Conservation (phyloP, 805 yeast genomes). For the Pachysolen tannophilus region DNA sequence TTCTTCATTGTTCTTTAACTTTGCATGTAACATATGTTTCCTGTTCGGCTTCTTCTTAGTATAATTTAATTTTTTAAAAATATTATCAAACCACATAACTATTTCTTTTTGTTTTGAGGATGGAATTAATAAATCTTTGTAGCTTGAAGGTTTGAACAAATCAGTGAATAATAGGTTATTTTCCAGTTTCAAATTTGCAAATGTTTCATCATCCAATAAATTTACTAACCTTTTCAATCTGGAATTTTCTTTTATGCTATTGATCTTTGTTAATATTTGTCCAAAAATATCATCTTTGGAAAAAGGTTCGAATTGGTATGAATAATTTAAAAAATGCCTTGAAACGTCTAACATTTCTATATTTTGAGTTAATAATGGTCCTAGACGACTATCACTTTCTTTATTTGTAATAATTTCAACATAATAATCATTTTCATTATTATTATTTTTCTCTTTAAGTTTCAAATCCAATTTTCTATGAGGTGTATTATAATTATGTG, state of each 20-base stretch:
- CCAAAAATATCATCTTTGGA: neutral
- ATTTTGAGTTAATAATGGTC: conserved; percentile 1
- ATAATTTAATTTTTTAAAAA: conserved; percentile 2
- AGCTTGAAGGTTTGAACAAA: conserved; percentile 5
- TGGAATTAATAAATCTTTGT: conserved; percentile 5
- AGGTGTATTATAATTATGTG: neutral
- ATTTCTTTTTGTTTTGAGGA: conserved; percentile 1
- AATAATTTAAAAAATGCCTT: neutral
- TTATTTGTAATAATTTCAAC: neutral
- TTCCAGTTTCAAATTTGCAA: neutral
- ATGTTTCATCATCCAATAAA: neutral
- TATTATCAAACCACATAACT: conserved; percentile 2
- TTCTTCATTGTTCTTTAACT: neutral
- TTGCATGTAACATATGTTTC: conserved; percentile 6
- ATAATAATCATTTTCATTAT: neutral
- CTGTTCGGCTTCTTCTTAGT: conserved; percentile 9
- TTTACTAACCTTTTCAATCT: conserved; percentile 1
- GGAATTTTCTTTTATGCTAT: neutral
- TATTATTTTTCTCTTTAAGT: neutral
- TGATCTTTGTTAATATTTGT: neutral
- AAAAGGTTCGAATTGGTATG: neutral
- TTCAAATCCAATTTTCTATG: neutral
- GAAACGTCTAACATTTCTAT: neutral
- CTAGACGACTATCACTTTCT: neutral
- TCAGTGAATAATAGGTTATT: conserved; percentile 2